Evolutionary conservation across 2,329 filamentous ascomycete species (phyloP).

Genomic region (Cryoendolithus antarcticus): DNA sequence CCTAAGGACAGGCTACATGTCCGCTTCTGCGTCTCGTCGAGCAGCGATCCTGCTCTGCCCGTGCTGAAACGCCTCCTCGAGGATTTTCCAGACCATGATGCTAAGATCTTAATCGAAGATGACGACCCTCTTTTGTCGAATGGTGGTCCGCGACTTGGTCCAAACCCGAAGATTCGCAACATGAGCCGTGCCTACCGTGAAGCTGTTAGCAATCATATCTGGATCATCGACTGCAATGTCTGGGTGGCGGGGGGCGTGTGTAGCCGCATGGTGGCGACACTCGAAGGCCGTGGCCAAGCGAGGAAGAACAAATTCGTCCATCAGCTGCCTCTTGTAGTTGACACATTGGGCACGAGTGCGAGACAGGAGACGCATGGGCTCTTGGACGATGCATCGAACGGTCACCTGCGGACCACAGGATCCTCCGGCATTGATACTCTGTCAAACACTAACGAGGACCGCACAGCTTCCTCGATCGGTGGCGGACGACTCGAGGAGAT

Average conservation of each 20-base stretch:
- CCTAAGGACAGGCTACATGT: constrained; percentile 64
- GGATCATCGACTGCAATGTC: constrained; percentile 93
- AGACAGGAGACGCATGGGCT: constrained; percentile 15
- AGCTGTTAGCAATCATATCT: constrained; percentile 75
- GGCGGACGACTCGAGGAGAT: constrained; percentile 85
- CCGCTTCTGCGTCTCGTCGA: constrained; percentile 67
- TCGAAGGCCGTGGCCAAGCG: constrained; percentile 54
- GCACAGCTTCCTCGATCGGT: constrained; percentile 27
- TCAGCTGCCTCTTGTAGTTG: constrained; percentile 77
- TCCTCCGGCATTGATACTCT: constrained; percentile 3
- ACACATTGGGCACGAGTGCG: constrained; percentile 35
- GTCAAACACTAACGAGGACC: constrained; percentile 10
- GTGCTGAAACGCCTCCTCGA: constrained; percentile 57
- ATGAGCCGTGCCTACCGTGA: constrained; percentile 88
- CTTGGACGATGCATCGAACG: constrained; percentile 8
- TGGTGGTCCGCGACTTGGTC: constrained; percentile 50
- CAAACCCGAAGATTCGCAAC: constrained; percentile 97
- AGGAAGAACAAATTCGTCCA: constrained; percentile 76
- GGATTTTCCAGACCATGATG: constrained; percentile 63
- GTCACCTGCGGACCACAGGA: constrained; percentile 6
- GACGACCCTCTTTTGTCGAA: constrained; percentile 61
- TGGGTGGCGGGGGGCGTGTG: constrained; percentile 74
- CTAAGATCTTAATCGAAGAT: constrained; percentile 63
- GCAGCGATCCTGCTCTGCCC: constrained; percentile 63
- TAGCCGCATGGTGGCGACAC: constrained; percentile 77